Conservation (phyloP, 257 asterid species). For the Przewalskia tangutica region DNA sequence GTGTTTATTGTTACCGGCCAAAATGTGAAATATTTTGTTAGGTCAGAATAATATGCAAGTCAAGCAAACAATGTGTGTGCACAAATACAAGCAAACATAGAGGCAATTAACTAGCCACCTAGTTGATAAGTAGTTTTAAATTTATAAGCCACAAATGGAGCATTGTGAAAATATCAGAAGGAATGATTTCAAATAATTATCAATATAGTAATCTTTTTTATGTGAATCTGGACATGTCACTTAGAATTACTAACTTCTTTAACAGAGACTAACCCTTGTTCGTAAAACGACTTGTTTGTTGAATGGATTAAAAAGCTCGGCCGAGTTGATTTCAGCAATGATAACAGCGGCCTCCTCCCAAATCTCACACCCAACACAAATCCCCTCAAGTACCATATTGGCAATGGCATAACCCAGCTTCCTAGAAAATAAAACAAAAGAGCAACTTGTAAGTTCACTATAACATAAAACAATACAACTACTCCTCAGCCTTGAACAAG, state of each 20-base stretch:
- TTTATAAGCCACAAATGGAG: neutral
- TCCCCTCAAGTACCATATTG: conserved; percentile 41
- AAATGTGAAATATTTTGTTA: neutral
- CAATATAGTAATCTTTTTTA: neutral
- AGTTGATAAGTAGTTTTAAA: neutral
- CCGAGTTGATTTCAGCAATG: conserved; percentile 42
- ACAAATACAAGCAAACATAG: neutral
- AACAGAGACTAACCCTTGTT: conserved; percentile 43
- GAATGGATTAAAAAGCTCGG: conserved; percentile 57
- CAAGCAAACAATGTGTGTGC: neutral
- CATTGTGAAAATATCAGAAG: neutral
- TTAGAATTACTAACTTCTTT: neutral
- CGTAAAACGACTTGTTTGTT: conserved; percentile 43
- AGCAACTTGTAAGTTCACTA: neutral
- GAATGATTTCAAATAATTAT: neutral
- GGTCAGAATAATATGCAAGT: neutral
- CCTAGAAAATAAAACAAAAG: conserved; percentile 30
- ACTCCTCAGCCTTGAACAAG: neutral
- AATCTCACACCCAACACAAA: conserved; percentile 49
- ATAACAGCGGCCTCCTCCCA: conserved; percentile 59
- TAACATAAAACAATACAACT: neutral
- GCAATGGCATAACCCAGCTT: conserved; percentile 56
- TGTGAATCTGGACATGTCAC: neutral
- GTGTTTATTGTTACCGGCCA: neutral
- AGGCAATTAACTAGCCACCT: neutral